phyloP scores from a whole-genome alignment of 2,329 filamentous ascomycete genomes.

The Daldinia sp. region DNA sequence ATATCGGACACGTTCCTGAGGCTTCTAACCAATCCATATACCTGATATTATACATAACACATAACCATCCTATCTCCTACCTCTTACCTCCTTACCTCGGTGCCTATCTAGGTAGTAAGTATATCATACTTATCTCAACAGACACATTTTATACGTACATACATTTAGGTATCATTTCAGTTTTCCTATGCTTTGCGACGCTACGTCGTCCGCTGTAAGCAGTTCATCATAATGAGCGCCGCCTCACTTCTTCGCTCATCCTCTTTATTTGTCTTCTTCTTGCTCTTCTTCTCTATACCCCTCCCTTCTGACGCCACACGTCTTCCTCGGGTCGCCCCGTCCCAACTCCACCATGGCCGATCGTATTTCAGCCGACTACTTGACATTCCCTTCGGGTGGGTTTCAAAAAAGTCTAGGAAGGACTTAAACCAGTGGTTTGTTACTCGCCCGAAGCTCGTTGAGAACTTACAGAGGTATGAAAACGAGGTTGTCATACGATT shows the following conservation, averaged over 20 bases:
- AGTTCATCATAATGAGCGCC: conserved; percentile 19
- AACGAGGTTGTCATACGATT: conserved; percentile 91
- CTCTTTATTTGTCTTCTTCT: conserved; percentile 7
- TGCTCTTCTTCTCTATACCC: conserved; percentile 15
- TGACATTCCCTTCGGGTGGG: conserved; percentile 37
- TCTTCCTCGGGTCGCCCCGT: conserved; percentile 18
- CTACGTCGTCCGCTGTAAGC: conserved; percentile 1
- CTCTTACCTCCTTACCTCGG: no score
- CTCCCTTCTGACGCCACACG: conserved; percentile 18
- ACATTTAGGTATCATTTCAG: conserved; percentile 1
- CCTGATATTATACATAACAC: not conserved
- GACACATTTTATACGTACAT: not conserved
- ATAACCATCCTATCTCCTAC: no score
- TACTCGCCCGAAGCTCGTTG: conserved; percentile 43
- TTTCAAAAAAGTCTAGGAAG: conserved; percentile 34
- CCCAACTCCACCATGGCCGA: conserved; percentile 22
- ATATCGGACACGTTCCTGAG: not conserved
- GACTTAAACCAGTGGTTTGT: conserved; percentile 39
- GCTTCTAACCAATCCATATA: not conserved
- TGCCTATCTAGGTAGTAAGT: no score
- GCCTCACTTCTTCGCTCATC: conserved; percentile 6
- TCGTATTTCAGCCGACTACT: conserved; percentile 42
- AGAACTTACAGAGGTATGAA: conserved; percentile 65
- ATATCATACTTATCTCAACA: no score
- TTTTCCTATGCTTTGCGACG: conserved; percentile 23